These are phyloP conservation scores for Perilla frutescens DNA, from an alignment of 257 asterid genomes.

Conservation along the genomic window DNA sequence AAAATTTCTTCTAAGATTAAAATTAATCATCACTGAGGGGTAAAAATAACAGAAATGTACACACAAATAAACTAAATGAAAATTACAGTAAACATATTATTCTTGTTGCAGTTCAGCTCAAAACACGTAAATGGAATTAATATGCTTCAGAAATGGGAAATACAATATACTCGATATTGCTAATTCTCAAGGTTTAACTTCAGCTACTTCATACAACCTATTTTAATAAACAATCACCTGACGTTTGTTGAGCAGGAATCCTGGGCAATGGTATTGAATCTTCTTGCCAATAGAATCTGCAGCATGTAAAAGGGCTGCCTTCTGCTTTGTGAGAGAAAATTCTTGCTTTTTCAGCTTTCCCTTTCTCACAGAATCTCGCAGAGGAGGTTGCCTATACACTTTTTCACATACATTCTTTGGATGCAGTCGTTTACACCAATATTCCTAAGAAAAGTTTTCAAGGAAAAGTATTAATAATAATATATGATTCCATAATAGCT, in stretches of 20 bases:
- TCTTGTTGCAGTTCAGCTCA: conserved; percentile 24
- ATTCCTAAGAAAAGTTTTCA: conserved; percentile 60
- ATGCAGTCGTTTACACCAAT: conserved; percentile 95
- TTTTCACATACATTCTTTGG: conserved; percentile 97
- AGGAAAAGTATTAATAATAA: conserved; percentile 10
- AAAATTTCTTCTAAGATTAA: conserved; percentile 12
- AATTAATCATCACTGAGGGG: neutral
- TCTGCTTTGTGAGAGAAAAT: conserved; percentile 76
- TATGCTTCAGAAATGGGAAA: conserved; percentile 22
- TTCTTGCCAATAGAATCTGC: conserved; percentile 95
- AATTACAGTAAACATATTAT: conserved; percentile 17
- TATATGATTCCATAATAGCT: conserved; percentile 25
- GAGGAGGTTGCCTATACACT: conserved; percentile 96
- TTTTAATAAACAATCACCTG: conserved; percentile 69
- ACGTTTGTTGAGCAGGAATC: conserved; percentile 90
- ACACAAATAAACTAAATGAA: conserved; percentile 4
- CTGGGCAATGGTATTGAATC: conserved; percentile 87
- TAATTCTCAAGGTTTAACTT: conserved; percentile 16
- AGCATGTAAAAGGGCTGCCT: conserved; percentile 70
- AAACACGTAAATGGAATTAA: conserved; percentile 26
- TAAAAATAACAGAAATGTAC: neutral
- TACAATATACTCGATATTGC: neutral
- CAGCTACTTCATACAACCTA: conserved; percentile 23
- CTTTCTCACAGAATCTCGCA: conserved; percentile 90
- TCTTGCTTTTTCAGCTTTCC: conserved; percentile 94